phyloP scores from a whole-genome alignment of 1,284 basidiomycete species.

The Pterula multifida region DNA sequence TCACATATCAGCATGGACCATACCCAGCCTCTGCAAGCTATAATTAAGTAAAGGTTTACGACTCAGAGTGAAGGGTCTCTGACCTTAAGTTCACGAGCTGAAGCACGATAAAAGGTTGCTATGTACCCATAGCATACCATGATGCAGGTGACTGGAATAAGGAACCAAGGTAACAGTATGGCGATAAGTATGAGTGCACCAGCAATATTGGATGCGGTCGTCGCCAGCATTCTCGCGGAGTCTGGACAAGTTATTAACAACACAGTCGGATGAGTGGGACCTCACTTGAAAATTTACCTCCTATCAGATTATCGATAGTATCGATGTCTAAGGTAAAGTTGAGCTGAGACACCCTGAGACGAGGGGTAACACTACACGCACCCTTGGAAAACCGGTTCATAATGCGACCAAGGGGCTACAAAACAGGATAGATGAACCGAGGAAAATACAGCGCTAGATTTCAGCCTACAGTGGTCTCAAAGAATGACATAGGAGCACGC shows the following conservation, averaged over 20 bases:
- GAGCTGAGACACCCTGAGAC: neutral
- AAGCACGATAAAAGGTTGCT: constrained; percentile 77
- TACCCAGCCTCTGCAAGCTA: constrained; percentile 39
- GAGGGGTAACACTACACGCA: constrained; percentile 9
- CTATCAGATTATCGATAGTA: constrained; percentile 71
- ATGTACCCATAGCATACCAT: constrained; percentile 48
- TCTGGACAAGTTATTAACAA: constrained; percentile 26
- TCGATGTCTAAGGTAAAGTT: constrained; percentile 52
- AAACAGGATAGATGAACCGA: neutral
- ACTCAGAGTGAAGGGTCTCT: constrained; percentile 2
- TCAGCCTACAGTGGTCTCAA: constrained; percentile 64
- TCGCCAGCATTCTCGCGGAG: constrained; percentile 64
- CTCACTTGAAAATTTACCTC: constrained; percentile 23
- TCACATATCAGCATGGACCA: constrained; percentile 6
- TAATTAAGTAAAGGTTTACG: too few species aligned
- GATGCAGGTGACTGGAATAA: constrained; percentile 59
- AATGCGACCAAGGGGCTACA: constrained; percentile 75
- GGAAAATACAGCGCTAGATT: neutral
- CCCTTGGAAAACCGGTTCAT: constrained; percentile 75
- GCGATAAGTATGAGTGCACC: constrained; percentile 72
- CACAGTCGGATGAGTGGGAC: too few species aligned
- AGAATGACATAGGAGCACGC: constrained; percentile 78
- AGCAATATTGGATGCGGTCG: constrained; percentile 52
- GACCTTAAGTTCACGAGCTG: constrained; percentile 83
- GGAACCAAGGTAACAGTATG: constrained; percentile 77